Percentiles rank a stretch among this genome's conserved stretches.
Conservation (phyloP, 2,329 filamentous ascomycete species). For the Pseudogymnoascus sp. region DNA sequence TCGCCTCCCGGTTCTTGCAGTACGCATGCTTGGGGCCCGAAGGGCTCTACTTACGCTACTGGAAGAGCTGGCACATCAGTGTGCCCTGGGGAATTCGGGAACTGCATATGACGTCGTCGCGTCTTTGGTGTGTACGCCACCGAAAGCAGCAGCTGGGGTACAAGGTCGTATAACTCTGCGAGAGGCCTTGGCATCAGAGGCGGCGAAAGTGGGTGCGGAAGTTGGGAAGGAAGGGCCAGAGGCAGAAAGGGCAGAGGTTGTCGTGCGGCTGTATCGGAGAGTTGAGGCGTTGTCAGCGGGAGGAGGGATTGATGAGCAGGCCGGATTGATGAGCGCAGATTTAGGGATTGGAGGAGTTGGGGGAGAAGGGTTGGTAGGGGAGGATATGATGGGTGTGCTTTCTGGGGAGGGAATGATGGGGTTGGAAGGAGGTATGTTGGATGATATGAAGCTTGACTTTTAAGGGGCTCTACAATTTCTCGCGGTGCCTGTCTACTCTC, state of each 20-base stretch:
- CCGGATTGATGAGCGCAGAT: neutral
- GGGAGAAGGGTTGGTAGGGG: neutral
- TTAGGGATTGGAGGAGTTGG: neutral
- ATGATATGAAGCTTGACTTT: constrained; percentile 16
- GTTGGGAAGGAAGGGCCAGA: neutral
- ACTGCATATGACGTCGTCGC: constrained; percentile 64
- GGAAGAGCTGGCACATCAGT: constrained; percentile 60
- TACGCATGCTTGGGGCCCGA: constrained; percentile 56
- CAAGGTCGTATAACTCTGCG: constrained; percentile 29
- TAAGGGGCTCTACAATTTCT: neutral
- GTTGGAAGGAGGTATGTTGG: constrained; percentile 15
- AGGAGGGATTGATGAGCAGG: constrained; percentile 15
- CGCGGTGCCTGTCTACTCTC: neutral
- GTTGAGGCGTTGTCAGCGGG: constrained; percentile 25
- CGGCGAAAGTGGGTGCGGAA: neutral
- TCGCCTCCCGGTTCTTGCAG: constrained; percentile 57
- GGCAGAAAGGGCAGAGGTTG: constrained; percentile 22
- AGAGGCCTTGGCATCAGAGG: constrained; percentile 23
- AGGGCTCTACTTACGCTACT: constrained; percentile 56
- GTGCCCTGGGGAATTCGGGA: constrained; percentile 51
- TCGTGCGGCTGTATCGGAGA: constrained; percentile 28
- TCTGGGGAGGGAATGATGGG: constrained; percentile 13
- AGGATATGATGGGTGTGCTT: constrained; percentile 14
- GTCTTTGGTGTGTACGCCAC: constrained; percentile 63
- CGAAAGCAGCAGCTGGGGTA: constrained; percentile 17